Base-by-base conservation (phyloP, 352 stramenopile species). In the Ophiocytium majus region DNA sequence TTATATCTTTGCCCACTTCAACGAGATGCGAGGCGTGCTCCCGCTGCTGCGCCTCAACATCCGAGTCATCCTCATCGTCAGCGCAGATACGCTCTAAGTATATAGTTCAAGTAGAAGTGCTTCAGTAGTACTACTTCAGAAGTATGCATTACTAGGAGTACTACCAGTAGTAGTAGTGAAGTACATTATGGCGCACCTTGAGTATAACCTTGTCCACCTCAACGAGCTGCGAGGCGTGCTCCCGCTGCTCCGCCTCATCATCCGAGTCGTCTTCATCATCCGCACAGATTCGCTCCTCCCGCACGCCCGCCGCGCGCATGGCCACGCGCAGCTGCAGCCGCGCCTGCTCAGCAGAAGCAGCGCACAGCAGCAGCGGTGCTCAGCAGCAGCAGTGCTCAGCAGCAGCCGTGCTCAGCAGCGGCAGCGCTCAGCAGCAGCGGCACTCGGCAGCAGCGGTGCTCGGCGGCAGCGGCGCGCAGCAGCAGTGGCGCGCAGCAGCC, bases 191-290 rank as follows among this genome's bases (percentile, higher is more conserved):
- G n/a, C n/a, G n/a, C n/a, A 78, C 66, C 66, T 78, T 78, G 5
- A 78, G 66, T 78, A 78, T 14, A 17, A 5, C 66, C 32, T 43
- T 35, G 66, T 78, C 66, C 5, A 78, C 14, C 5, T 78, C 66
- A 5, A 17, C 66, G 14, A 78, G 35, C 32, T 35, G 5, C 5
- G 14, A 14, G 10, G 17, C 5, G 66, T 78, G 66, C 66, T 43
- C 32, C 35, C 17, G 32, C 5, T 5, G 5, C 66, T 78, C 35
- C 35, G 5, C 66, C 35, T 5, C 66, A 14, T 78, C 66, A 5
- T 35, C 66, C 35, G 5, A 5, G 35, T 78, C 66, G 14, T 14
- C 35, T 43, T 35, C 32, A 78, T 78, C 66, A 43, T 78, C 32
- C 5, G 5, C 43, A 5, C 43, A 57, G 43, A n/a, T n/a, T n/a